Base-by-base conservation (phyloP, 164 flowering plant genomes). In the Annona cherimola region DNA sequence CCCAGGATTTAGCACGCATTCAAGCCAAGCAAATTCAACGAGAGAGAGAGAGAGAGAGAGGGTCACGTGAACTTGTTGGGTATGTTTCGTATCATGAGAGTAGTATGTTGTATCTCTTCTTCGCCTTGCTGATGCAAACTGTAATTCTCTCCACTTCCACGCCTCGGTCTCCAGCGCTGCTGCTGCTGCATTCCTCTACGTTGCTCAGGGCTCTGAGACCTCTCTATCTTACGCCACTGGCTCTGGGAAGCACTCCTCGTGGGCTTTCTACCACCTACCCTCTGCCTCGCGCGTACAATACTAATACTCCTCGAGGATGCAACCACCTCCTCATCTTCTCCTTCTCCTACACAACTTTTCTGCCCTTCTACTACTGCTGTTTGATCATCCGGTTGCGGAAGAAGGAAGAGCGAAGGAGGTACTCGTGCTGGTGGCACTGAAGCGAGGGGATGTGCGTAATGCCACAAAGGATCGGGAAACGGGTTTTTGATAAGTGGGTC, bases 71-170 rank as follows among this genome's bases (percentile, higher is more conserved):
- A 68, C 57, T 72, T 76, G 26, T 76, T 76, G 6, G 79, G 79
- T 16, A 76, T 72, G 65, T 76, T 76, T 45, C 59, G 50, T 7
- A 76, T 76, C 79, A 76, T 76, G 1, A 72, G 50, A 63, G 75
- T 76, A n/a, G 79, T 76, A 26, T 26, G 35, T 26, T 26, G 35
- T 26, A 1, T 26, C 0, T 26, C 35, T 26, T 26, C 35, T 26
- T 26, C 35, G 35, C 35, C 69, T 63, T 68, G 12, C 35, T n/a
- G 42, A 61, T 71, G 11, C 63, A 61, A 68, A 11, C 39, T 69
- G n/a, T 18, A 61, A 61, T 2, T n/a, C 2, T 5, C 45, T 57
- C n/a, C 39, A 14, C 44, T 46, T 45, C 40, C 40, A 55, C 12
- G 69, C 61, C 64, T 60, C 12, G 18, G 19, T 16, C 57, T 44